These are phyloP conservation scores for Nannochloropsis gaditana DNA, from an alignment of 108 stramenopile genomes.

Conservation along the genomic window DNA sequence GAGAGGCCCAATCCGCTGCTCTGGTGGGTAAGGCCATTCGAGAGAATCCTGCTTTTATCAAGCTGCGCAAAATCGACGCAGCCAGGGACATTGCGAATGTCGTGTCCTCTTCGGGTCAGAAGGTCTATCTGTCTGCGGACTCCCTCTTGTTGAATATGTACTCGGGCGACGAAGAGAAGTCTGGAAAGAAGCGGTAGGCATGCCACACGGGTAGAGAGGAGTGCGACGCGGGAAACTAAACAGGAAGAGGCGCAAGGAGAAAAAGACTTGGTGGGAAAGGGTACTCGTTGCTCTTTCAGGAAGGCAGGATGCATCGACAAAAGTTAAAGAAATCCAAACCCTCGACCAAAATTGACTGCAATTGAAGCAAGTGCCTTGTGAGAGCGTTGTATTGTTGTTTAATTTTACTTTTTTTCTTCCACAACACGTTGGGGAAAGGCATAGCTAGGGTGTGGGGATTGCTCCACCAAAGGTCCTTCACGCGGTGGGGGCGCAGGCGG, in stretches of 20 bases:
- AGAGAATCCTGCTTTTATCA: slow-evolving; percentile 98
- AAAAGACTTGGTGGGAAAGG: neutral
- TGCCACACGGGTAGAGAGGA: too few species aligned
- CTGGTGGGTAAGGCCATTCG: slow-evolving; percentile 96
- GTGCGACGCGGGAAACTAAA: neutral
- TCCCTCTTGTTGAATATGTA: slow-evolving; percentile 13
- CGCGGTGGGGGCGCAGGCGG: too few species aligned
- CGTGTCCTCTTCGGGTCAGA: neutral
- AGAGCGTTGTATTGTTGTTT: too few species aligned
- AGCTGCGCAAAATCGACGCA: slow-evolving; percentile 95
- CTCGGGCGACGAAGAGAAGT: neutral
- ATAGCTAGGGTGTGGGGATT: too few species aligned
- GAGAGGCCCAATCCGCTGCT: slow-evolving; percentile 95
- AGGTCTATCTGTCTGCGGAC: neutral
- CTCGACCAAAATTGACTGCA: too few species aligned
- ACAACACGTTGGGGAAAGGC: too few species aligned
- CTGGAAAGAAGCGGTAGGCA: neutral
- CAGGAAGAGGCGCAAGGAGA: neutral
- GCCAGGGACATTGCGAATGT: slow-evolving; percentile 86
- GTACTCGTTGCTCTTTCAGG: too few species aligned
- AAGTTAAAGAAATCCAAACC: too few species aligned
- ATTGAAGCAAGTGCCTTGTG: too few species aligned
- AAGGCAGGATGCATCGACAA: too few species aligned
- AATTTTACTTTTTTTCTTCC: too few species aligned
- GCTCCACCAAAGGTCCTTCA: too few species aligned